phyloP scores from a whole-genome alignment of 2,329 filamentous ascomycete species.

The Ophiostoma perfectum region DNA sequence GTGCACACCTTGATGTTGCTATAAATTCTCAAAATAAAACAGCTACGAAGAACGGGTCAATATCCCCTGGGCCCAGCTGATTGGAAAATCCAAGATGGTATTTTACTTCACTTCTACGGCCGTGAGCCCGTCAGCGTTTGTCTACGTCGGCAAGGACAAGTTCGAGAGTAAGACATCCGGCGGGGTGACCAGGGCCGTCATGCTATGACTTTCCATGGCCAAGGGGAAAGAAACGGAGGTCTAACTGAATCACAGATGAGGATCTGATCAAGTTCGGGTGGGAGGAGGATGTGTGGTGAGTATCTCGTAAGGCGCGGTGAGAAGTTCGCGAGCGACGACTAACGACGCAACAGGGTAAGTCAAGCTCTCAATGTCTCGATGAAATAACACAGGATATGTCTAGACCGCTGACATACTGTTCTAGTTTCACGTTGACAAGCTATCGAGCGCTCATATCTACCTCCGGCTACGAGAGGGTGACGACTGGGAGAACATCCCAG shows the following conservation, averaged over 20 bases:
- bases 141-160: constrained; percentile 99
- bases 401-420: constrained; percentile 1
- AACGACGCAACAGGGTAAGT: not conserved
- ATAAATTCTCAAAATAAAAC: not conserved
- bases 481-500: constrained; percentile 75
- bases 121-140: constrained; percentile 73
- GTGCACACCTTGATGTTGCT: not conserved
- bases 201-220: not conserved
- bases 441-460: constrained; percentile 95
- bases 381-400: not conserved
- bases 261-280: constrained; percentile 90
- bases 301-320: constrained; percentile 19
- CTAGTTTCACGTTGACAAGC: constrained; percentile 94
- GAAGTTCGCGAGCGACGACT: not conserved
- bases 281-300: constrained; percentile 91
- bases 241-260: constrained; percentile 61
- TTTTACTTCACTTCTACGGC: constrained; percentile 90
- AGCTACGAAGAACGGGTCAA: not conserved
- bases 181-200: not conserved
- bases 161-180: constrained; percentile 71
- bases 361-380: not conserved
- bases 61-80: too few relatives aligned
- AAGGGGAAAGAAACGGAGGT: not conserved
- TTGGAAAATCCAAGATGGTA: constrained; percentile 58
- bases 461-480: constrained; percentile 74